Percentiles rank a stretch among this genome's conserved stretches.
These are phyloP conservation scores for Xerocomus nothofagi DNA, from an alignment of 1,284 basidiomycete species.

Conservation along the genomic window DNA sequence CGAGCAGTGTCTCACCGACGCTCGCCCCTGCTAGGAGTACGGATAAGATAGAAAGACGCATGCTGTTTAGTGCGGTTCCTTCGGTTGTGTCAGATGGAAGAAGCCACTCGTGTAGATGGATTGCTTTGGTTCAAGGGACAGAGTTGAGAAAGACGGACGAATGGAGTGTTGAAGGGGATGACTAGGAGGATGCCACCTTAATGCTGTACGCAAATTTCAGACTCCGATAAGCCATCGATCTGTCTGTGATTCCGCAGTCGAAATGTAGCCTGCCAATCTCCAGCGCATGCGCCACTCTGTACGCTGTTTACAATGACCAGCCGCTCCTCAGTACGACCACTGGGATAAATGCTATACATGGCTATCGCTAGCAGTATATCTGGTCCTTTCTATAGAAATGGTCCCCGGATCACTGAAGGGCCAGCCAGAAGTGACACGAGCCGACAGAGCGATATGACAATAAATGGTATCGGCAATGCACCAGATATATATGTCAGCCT, in stretches of 20 bases:
- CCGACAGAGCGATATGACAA: neutral
- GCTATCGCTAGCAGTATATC: no score
- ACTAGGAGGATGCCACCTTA: neutral
- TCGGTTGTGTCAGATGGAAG: neutral
- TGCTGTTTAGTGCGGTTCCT: neutral
- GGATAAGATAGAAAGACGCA: conserved; percentile 33
- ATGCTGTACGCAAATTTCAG: conserved; percentile 17
- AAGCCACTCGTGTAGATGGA: conserved; percentile 1
- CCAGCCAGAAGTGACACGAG: neutral
- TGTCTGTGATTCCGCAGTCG: neutral
- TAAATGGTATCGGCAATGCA: neutral
- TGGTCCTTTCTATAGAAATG: neutral
- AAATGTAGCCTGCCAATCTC: neutral
- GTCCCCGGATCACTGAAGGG: neutral
- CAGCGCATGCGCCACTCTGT: neutral
- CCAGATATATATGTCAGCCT: neutral
- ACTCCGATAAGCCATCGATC: conserved; percentile 23
- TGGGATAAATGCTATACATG: no score
- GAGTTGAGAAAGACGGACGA: neutral
- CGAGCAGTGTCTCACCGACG: conserved; percentile 21
- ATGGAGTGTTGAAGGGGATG: conserved; percentile 1
- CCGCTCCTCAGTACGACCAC: no score
- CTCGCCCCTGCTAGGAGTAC: conserved; percentile 27
- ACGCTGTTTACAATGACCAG: conserved; percentile 1
- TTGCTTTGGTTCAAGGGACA: conserved; percentile 2